Evolutionary conservation across 257 asterid genomes (phyloP), one percentile per base, ranked within the genome.

Genomic region (Linderniella brevidens): DNA sequence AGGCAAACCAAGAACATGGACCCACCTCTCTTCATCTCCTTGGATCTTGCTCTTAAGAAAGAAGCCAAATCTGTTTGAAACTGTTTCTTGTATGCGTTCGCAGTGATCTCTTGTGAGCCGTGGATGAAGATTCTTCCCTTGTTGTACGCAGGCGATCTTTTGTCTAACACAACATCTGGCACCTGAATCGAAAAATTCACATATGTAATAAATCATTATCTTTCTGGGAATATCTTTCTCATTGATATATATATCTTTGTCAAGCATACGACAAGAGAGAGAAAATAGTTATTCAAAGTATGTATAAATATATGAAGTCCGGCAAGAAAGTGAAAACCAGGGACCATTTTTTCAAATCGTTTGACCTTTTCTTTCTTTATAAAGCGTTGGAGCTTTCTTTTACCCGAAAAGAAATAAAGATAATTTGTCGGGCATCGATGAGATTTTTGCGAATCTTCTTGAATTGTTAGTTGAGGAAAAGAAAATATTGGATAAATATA

Each of bases 1-100:
- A 90, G 59, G 62, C 94, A 81, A 17, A 69, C 92, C 66, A 90
- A 64, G 79, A 90, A 90, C 94, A 90, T 90, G 47, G 94, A 79
- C 0, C 99, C 99, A 8, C 99, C 96, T 0, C 60, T 69, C 58
- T 71, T 85, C 69, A 90, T 75, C 37, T 90, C 99, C 13, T 64
- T 58, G 6, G 94, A 69, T 55, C 99, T 77, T 36, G 79, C 62
- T 41, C 72, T 60, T 37, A 90, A 56, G 56, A 85, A 90, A 1
- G 63, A 75, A 0, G 73, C 83, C 54, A 90, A 62, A 57, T 88
- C 99, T 6, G 50, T 53, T 66, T 90, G 92, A 57, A 79, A 90
- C 19, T 90, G 99, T 35, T 75, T 82, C 66, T 63, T 75, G 73
- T 85, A 90, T 2, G 94, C 99, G 36, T 35, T 59, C 0, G 93